Conservation (phyloP, 345 rosid species). For the Turritis glabra region DNA sequence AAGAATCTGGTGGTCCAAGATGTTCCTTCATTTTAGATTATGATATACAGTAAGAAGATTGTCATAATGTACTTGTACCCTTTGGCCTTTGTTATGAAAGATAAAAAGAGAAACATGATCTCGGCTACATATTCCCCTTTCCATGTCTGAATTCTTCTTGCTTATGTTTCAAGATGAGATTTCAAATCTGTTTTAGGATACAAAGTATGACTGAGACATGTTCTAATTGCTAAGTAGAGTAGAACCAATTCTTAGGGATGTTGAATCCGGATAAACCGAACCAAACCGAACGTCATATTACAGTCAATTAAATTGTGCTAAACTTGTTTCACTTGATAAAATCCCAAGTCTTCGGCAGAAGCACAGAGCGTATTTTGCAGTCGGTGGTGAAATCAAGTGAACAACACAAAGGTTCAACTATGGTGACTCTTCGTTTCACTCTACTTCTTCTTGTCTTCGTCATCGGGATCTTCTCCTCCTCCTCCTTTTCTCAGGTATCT, state of each 20-base stretch:
- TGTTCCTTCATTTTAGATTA: constrained; percentile 29
- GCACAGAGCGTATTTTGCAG: not conserved
- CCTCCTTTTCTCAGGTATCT: constrained; percentile 34
- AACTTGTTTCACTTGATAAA: not conserved
- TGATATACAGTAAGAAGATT: constrained; percentile 14
- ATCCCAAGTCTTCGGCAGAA: not conserved
- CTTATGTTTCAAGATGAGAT: not conserved
- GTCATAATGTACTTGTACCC: constrained; percentile 27
- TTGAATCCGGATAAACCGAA: too few species aligned
- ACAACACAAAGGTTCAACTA: constrained; percentile 8
- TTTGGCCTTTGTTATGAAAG: constrained; percentile 9
- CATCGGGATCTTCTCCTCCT: constrained; percentile 15
- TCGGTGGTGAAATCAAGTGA: constrained; percentile 15
- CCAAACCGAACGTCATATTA: not conserved
- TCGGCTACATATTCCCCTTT: not conserved
- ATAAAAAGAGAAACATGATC: not conserved
- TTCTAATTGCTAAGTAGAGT: too few species aligned
- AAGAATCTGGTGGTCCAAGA: constrained; percentile 34
- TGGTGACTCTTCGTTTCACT: constrained; percentile 31
- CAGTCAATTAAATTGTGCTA: not conserved
- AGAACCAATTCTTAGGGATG: too few species aligned
- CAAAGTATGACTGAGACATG: not conserved
- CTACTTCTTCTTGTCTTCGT: constrained; percentile 26
- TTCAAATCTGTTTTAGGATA: not conserved
- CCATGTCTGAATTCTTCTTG: not conserved